These are phyloP conservation scores for Yamadazyma jaroonii DNA, from an alignment of 1,139 yeast genomes.

Conservation along the genomic window DNA sequence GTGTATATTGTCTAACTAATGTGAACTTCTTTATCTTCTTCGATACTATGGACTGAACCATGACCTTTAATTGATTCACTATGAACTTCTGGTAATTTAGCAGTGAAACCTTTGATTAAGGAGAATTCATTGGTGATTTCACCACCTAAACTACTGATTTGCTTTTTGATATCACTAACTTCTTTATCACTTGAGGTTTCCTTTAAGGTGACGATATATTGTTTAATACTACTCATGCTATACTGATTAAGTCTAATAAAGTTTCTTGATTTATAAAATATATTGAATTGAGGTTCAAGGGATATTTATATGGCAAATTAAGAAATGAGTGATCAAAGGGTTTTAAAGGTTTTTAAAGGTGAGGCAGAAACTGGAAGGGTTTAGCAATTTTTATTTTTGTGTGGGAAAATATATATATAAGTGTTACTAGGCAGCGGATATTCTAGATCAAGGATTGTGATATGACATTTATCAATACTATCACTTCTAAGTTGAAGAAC, in stretches of 20 bases:
- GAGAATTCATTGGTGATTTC: constrained; percentile 60
- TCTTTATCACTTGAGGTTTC: constrained; percentile 33
- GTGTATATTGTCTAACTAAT: constrained; percentile 16
- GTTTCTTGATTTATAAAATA: not conserved
- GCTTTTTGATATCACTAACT: constrained; percentile 27
- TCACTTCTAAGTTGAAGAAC: constrained; percentile 25
- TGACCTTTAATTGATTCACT: constrained; percentile 38
- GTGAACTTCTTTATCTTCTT: constrained; percentile 61
- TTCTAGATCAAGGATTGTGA: too few species aligned
- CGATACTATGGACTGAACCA: constrained; percentile 50
- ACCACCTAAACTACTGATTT: constrained; percentile 54
- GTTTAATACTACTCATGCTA: constrained; percentile 15
- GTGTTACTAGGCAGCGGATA: too few species aligned
- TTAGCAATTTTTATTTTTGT: not conserved
- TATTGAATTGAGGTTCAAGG: not conserved
- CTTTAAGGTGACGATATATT: constrained; percentile 40
- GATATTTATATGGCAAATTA: not conserved
- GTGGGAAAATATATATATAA: too few species aligned
- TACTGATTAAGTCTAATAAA: not conserved
- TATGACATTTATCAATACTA: constrained; percentile 26
- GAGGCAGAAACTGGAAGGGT: not conserved
- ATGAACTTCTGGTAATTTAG: constrained; percentile 51
- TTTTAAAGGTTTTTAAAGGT: constrained; percentile 3
- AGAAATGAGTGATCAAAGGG: not conserved
- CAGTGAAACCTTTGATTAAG: constrained; percentile 67